These are phyloP conservation scores for Citrus reticulata DNA, from an alignment of 345 rosid genomes.

Conservation along the genomic window DNA sequence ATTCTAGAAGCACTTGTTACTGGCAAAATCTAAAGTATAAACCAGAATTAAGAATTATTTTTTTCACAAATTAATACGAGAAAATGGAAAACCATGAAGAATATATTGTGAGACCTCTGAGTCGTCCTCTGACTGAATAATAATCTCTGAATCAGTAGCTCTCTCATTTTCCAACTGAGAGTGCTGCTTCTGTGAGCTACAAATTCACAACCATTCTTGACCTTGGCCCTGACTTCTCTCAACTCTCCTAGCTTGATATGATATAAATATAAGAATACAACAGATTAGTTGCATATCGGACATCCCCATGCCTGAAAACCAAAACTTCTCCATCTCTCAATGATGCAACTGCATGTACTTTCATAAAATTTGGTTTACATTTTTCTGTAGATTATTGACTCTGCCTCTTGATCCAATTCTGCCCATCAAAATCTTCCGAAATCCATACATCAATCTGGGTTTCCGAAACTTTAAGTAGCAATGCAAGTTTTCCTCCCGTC, in stretches of 20 bases:
- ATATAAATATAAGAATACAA: conserved; percentile 9
- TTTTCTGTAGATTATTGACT: background rate
- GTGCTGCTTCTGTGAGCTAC: conserved; percentile 6
- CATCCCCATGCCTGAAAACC: background rate
- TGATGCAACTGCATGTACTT: background rate
- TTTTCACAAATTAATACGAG: background rate
- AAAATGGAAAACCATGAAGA: background rate
- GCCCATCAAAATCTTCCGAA: conserved; percentile 3
- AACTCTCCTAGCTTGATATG: background rate
- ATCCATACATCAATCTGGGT: conserved; percentile 12
- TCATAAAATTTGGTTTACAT: background rate
- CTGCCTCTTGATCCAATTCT: conserved; percentile 13
- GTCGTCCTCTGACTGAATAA: background rate
- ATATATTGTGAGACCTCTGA: background rate
- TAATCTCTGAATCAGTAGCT: background rate
- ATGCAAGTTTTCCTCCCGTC: conserved; percentile 9
- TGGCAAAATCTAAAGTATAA: background rate
- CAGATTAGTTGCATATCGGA: background rate
- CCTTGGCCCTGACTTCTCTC: background rate
- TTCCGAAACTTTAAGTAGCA: background rate
- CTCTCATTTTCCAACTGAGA: background rate
- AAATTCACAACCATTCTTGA: background rate
- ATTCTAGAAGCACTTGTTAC: too few relatives aligned
- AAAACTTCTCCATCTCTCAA: conserved; percentile 4
- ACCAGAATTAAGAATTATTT: background rate